Base-by-base conservation (phyloP, 2,329 filamentous ascomycete genomes). In the Immersiporthe knoxdaviesiana region DNA sequence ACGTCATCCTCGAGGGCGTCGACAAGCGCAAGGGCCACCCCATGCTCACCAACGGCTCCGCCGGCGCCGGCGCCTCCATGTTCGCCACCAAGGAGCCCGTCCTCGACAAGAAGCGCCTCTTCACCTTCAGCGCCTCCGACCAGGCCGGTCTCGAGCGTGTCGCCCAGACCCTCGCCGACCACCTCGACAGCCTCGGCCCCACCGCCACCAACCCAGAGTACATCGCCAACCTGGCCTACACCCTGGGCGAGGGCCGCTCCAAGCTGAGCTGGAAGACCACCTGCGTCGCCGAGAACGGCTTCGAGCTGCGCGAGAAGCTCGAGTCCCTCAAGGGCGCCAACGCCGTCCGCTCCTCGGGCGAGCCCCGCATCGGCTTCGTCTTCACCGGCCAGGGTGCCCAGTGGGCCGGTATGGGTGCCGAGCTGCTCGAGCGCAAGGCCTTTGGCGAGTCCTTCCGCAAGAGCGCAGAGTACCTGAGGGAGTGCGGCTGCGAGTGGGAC, bases 201-300 rank as follows among this genome's bases (percentile, higher is more conserved):
- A 52, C 63, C 11, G 32, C 54, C 21, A 67, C 60, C 44, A 63
- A 44, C 41, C 68, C 68, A 1, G 64, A 64, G 10, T 70, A 67
- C 61, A 80, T 85, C 71, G 77, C 78, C 24, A 81, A 85, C 71
- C 73, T 85, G 24, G 82, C 83, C 8, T 84, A 85, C 71, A 85
- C 84, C 0, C 75, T 85, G 2, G 80, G 81, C 18, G 63, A 65
- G 41, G 66, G 66, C 27, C 63, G 69, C 35, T 69, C 69, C 16
- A 41, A 65, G 30, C 67, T 71, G n/a, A 52, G 59, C 27, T 71
- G 66, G 66, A 79, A 82, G 41, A 78, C 80, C 1, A 82, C 83
- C 6, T 76, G 84, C 21, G 76, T 81, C 0, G 82, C 83, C 1
- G 76, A 78, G 5, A 80, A 82, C 60, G 82, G 79, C 0, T 80